Base-by-base conservation (phyloP, 306 rosid species). In the Fragaria iinumae region DNA sequence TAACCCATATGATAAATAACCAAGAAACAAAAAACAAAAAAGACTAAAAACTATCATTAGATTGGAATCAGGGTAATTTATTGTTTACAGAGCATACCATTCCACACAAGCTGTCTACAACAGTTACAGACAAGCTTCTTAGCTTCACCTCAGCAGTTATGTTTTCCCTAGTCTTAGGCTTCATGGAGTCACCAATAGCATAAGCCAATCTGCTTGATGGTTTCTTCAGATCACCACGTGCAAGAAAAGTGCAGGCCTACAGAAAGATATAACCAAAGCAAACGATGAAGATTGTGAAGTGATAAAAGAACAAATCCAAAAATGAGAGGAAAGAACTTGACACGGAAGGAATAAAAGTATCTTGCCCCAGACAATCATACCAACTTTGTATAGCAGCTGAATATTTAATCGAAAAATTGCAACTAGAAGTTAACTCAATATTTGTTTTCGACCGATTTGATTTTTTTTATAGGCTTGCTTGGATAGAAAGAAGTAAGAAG, bases 221-320 rank as follows among this genome's bases (percentile, higher is more conserved):
- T 57, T 78, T 89, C 84, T 90, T 92, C 74, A 90, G 82, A 84
- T 95, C 99, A 76, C 89, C 83, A 70, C 97, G 93, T 41, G 98
- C 99, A 60, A 95, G 91, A 82, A 95, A 95, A 71, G 99, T 95
- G 86, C 89, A 78, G 17, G 99, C 99, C 99, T 95, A 82, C 86
- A 82, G 27, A 84, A 50, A 75, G 69, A 80, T 55, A 81, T 57
- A 64, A 53, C 14, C 76, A 36, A 75, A 45, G 48, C 59, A 53
- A 53, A 74, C 32, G 17, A 63, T 14, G 59, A 11, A 21, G 9
- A 1, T 21, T 48, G 11, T 27, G 17, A 34, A 20, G 67, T 72
- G n/a, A 41, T 43, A 56, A 39, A 56, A 43, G 47, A 48, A 83
- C 12, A 73, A 64, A 41, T 41, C 67, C 67, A 9, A 73, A 69